Evolutionary conservation across 2,329 filamentous ascomycete genomes (phyloP).

Genomic region (Shiraia bambusicola): DNA sequence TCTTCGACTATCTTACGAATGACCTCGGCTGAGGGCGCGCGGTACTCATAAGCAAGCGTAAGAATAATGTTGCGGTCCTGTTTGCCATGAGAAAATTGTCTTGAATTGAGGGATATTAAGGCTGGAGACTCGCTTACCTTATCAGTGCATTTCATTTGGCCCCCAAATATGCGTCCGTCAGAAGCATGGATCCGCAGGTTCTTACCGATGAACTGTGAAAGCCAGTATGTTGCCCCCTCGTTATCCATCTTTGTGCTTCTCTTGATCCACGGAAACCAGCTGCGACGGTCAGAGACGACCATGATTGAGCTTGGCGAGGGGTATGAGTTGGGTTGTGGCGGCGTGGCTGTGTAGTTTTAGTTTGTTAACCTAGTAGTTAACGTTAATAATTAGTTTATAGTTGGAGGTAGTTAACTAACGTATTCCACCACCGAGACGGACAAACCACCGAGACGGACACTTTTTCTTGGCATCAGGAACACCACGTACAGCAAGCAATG

Average conservation of each 20-base stretch:
- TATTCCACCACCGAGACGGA: no score
- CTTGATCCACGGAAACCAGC: conserved; percentile 23
- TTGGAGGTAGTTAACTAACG: no score
- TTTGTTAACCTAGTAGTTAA: no score
- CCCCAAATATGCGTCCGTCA: conserved; percentile 85
- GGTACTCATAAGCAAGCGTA: conserved; percentile 84
- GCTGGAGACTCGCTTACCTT: conserved; percentile 58
- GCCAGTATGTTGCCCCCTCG: conserved; percentile 57
- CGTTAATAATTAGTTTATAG: no score
- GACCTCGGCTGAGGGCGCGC: conserved; percentile 60
- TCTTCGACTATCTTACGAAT: conserved; percentile 40
- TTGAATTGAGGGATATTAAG: background rate
- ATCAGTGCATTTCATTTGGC: conserved; percentile 93
- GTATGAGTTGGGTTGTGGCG: conserved; percentile 10
- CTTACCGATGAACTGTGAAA: conserved; percentile 71
- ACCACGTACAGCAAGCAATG: no score
- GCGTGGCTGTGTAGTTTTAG: conserved; percentile 17
- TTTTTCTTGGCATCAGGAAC: no score
- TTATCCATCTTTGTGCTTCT: conserved; percentile 48
- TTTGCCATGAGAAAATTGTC: background rate
- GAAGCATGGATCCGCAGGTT: conserved; percentile 76
- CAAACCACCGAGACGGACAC: no score
- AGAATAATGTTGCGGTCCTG: conserved; percentile 90
- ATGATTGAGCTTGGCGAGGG: conserved; percentile 5
- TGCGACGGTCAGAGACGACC: conserved; percentile 13